These are phyloP conservation scores for Pseudotsuga menziesii DNA, from an alignment of 75 land plant species.

Conservation along the genomic window DNA sequence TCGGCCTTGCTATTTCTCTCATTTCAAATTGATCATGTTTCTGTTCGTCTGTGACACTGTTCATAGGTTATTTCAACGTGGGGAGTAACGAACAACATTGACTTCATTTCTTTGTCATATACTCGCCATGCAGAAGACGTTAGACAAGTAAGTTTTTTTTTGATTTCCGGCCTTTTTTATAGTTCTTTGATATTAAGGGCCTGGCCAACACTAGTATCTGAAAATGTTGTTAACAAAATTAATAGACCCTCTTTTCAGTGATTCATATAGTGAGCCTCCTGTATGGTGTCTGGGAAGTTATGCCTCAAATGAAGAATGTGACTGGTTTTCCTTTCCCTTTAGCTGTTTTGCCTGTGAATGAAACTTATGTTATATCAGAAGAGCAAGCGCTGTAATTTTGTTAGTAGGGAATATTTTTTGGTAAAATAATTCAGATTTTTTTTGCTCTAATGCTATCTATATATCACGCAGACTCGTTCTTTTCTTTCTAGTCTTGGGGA, in stretches of 20 bases:
- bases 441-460: slow-evolving; percentile 1
- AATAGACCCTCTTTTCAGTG: background rate
- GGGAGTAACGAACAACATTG: slow-evolving; percentile 83
- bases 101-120: slow-evolving; percentile 81
- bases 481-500: slow-evolving; percentile 68
- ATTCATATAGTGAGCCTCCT: background rate
- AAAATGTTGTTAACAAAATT: background rate
- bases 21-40: background rate
- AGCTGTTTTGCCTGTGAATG: background rate
- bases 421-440: background rate
- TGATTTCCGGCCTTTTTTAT: background rate
- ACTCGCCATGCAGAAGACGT: slow-evolving; percentile 93
- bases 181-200: background rate
- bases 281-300: background rate
- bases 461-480: slow-evolving; percentile 61
- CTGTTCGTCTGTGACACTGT: background rate
- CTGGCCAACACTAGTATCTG: background rate
- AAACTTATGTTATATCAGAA: background rate
- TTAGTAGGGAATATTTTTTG: background rate
- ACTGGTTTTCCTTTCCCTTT: background rate
- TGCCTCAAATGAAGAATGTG: background rate
- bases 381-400: background rate
- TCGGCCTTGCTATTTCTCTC: background rate
- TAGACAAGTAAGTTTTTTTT: slow-evolving; percentile 46
- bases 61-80: slow-evolving; percentile 66